Evolutionary conservation across 1,284 basidiomycete species (phyloP).

Genomic region (Cryptococcus maquisensis): DNA sequence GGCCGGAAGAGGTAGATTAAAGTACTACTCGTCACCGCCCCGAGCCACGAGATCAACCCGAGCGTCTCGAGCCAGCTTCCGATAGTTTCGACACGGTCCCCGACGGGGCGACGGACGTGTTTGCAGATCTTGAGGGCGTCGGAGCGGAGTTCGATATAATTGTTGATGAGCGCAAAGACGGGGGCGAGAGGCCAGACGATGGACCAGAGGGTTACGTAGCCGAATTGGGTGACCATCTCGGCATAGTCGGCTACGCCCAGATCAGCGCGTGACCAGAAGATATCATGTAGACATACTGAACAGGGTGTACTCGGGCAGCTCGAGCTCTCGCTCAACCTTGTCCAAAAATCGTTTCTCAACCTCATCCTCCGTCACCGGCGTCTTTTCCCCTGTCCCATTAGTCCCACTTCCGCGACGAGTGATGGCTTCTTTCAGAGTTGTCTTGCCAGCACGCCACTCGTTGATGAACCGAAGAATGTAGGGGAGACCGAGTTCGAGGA

Average conservation of each 20-base stretch:
- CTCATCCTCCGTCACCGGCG: slow-evolving; percentile 20
- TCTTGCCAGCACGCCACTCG: slow-evolving; percentile 54
- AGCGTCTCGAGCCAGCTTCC: slow-evolving; percentile 91
- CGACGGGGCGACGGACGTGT: slow-evolving; percentile 79
- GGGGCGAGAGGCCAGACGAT: slow-evolving; percentile 92
- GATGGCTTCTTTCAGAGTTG: slow-evolving; percentile 32
- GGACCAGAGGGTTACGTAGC: slow-evolving; percentile 86
- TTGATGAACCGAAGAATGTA: slow-evolving; percentile 65
- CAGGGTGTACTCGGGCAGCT: slow-evolving; percentile 72
- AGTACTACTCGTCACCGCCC: slow-evolving; percentile 75
- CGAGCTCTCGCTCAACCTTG: slow-evolving; percentile 69
- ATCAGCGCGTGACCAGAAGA: not conserved
- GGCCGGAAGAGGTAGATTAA: slow-evolving; percentile 77
- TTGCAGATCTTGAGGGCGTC: slow-evolving; percentile 94
- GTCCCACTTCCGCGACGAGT: slow-evolving; percentile 8
- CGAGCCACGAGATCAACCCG: slow-evolving; percentile 80
- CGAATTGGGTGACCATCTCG: slow-evolving; percentile 92
- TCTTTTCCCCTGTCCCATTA: slow-evolving; percentile 5
- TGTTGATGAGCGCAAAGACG: slow-evolving; percentile 55
- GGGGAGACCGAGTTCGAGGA: slow-evolving; percentile 80
- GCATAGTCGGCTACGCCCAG: slow-evolving; percentile 63
- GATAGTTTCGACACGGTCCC: slow-evolving; percentile 79
- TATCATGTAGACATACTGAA: slow-evolving; percentile 52
- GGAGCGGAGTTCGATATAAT: slow-evolving; percentile 83
- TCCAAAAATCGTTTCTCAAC: slow-evolving; percentile 55